Evolutionary conservation across 768 basidiomycete species (phyloP), one percentile per base, ranked within the genome.

Genomic region (Suillus plorans): DNA sequence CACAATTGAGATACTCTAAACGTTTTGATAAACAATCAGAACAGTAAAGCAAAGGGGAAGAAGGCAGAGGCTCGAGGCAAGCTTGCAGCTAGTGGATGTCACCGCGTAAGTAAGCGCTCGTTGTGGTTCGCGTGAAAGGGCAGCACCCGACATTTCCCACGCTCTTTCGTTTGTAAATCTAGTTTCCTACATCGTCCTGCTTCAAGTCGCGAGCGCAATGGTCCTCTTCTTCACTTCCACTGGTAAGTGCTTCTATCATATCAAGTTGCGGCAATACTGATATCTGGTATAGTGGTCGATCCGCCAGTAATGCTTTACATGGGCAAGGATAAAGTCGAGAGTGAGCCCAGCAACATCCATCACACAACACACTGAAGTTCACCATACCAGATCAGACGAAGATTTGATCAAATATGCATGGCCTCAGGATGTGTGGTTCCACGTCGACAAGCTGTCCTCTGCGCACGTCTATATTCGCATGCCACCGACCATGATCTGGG

Each of bases 381-480:
- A 77, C 64, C 41, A 68, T 63, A 59, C 60, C 64, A 70, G 67
- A 66, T 66, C 74, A 99, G 97, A 99, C 79, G 97, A 99, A 76
- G 95, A 97, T 58, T 79, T 99, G 59, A 94, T 99, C 71, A 92
- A 88, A 77, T 97, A 94, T 71, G 95, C 91, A 8, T 91, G 90
- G 89, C 90, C 91, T 9, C 87, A 90, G 75, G 92, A 94, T 66
- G 79, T 94, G 61, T 94, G 92, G 94, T 97, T 99, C 69, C 97
- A 99, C 76, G 97, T 99, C 66, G 97, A 99, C 81, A 97, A 96
- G 75, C 87, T 99, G 36, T 97, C 94, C 0, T 97, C 95, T 4
- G 95, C 96, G 1, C 95, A 98, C 75, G 96, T 99, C 47, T 99
- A 99, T 75, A 81, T 99, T n/a, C 90, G 96, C 41, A 87, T 98